These are phyloP conservation scores for Helianthus annuus DNA, from an alignment of 129 eudicot genomes.

Conservation along the genomic window DNA sequence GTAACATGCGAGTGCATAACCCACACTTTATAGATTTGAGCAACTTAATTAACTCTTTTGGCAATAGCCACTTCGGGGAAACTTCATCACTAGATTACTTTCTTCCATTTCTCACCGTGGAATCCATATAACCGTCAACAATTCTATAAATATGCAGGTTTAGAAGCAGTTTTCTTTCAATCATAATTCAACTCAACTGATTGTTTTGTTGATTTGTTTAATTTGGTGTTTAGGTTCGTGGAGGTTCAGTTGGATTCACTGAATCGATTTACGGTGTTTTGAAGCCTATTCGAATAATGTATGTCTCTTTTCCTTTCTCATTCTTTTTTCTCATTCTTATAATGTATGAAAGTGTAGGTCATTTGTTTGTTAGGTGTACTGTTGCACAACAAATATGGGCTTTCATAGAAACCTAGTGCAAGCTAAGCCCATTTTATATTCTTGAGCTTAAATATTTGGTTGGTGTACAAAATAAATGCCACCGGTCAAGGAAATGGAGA, in stretches of 20 bases:
- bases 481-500: no score
- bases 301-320: background rate
- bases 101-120: constrained; percentile 64
- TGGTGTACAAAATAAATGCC: no score
- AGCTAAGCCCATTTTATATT: no score
- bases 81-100: constrained; percentile 50
- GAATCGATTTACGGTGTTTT: constrained; percentile 71
- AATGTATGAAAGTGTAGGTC: no score
- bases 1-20: constrained; percentile 13
- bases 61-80: constrained; percentile 68
- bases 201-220: background rate
- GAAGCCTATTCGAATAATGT: constrained; percentile 67
- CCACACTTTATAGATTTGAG: background rate
- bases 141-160: constrained; percentile 79
- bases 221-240: constrained; percentile 61
- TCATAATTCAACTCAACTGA: background rate
- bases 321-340: no score
- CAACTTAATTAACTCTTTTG: background rate
- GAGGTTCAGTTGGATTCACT: constrained; percentile 85
- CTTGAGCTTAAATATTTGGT: no score
- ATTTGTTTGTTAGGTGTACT: no score
- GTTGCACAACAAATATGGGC: no score
- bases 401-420: no score
- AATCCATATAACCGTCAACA: constrained; percentile 65
- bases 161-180: background rate